Conservation (phyloP, 805 yeast species). For the Starmerella powellii region DNA sequence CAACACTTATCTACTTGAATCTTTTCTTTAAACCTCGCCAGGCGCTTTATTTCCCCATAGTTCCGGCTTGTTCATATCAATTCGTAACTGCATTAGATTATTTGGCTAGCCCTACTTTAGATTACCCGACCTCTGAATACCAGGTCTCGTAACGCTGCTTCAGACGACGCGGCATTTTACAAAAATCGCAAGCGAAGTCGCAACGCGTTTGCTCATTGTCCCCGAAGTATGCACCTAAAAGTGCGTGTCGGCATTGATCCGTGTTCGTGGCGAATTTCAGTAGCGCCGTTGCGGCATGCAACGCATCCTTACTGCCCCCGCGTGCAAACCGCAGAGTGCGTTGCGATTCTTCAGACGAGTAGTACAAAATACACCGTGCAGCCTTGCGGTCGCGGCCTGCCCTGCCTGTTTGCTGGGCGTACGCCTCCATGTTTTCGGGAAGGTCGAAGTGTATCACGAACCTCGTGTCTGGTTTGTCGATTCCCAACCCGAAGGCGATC, state of each 20-base stretch:
- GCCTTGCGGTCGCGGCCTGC: conserved; percentile 91
- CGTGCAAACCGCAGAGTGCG: conserved; percentile 61
- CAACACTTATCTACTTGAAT: no score
- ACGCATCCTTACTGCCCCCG: conserved; percentile 20
- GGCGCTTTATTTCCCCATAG: no score
- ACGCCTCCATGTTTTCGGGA: conserved; percentile 87
- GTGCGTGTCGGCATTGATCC: conserved; percentile 75
- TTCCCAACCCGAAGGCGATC: conserved; percentile 98
- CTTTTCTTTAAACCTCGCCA: no score
- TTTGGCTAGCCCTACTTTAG: no score
- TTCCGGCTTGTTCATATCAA: no score
- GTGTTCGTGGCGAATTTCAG: conserved; percentile 24
- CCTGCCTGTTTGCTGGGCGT: conserved; percentile 95
- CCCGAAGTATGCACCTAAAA: conserved; percentile 77
- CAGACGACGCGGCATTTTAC: conserved; percentile 30
- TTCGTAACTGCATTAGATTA: no score
- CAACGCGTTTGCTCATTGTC: conserved; percentile 50
- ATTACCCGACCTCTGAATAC: conserved; percentile 1
- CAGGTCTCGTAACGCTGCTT: conserved; percentile 14
- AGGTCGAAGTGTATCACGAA: conserved; percentile 80
- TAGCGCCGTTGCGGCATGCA: conserved; percentile 13
- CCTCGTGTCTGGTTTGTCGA: conserved; percentile 90
- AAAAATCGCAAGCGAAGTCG: conserved; percentile 71
- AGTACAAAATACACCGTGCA: conserved; percentile 75
- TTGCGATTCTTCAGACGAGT: conserved; percentile 30